Percentiles rank a stretch among this genome's conserved stretches.
phyloP scores from a whole-genome alignment of 2,329 filamentous ascomycete genomes.

The Whalleya microplaca region DNA sequence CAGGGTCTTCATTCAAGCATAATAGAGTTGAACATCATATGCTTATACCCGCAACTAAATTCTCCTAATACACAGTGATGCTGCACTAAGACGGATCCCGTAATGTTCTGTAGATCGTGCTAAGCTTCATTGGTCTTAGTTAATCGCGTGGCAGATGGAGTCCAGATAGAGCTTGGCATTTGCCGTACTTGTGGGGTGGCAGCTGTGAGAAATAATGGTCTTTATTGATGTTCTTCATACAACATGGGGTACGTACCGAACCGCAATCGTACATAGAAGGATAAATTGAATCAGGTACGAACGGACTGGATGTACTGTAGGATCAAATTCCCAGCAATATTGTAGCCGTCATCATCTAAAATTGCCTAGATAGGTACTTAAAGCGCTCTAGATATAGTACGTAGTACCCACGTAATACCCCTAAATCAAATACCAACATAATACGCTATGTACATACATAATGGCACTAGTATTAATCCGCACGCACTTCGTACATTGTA shows the following conservation, averaged over 20 bases:
- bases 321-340: neutral
- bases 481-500: too few relatives aligned
- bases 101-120: slow-evolving; percentile 22
- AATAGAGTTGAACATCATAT: neutral
- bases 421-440: too few relatives aligned
- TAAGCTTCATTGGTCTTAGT: slow-evolving; percentile 21
- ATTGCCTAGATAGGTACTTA: neutral
- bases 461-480: too few relatives aligned
- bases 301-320: too few relatives aligned
- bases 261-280: too few relatives aligned
- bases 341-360: neutral
- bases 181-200: slow-evolving; percentile 23
- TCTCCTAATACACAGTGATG: slow-evolving; percentile 24
- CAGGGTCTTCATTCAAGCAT: neutral
- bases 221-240: too few relatives aligned
- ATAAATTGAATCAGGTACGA: too few relatives aligned
- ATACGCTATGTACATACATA: too few relatives aligned
- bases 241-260: too few relatives aligned
- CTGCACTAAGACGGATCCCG: slow-evolving; percentile 22
- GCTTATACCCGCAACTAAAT: neutral
- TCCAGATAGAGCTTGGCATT: slow-evolving; percentile 24
- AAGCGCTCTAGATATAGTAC: neutral
- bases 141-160: slow-evolving; percentile 29
- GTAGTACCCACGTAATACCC: neutral
- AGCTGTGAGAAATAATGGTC: slow-evolving; percentile 11